phyloP scores from a whole-genome alignment of 1,284 basidiomycete species.

The Cyathus pygmaeus region DNA sequence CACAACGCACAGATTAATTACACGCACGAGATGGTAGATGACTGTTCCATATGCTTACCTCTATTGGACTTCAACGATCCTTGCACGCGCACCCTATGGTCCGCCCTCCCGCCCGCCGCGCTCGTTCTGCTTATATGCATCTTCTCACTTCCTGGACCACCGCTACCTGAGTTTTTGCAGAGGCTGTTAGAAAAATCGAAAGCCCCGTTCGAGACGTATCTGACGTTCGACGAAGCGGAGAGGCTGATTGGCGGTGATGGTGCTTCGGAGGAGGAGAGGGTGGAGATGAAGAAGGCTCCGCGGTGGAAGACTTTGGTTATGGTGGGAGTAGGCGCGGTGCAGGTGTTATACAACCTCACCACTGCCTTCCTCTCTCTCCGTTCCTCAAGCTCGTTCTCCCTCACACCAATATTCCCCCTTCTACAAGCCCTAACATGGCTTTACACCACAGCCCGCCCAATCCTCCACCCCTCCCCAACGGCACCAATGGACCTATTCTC shows the following conservation, averaged over 20 bases:
- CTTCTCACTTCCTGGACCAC: slow-evolving; percentile 47
- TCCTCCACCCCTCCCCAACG: slow-evolving; percentile 50
- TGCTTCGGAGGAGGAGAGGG: slow-evolving; percentile 30
- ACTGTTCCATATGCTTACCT: no score
- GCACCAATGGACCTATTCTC: slow-evolving; percentile 64
- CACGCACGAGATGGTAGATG: no score
- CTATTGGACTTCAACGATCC: slow-evolving; percentile 57
- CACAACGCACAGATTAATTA: no score
- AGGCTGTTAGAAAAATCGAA: slow-evolving; percentile 39
- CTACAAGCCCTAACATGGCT: slow-evolving; percentile 64
- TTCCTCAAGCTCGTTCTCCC: slow-evolving; percentile 20
- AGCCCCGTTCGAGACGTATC: slow-evolving; percentile 55
- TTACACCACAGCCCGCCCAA: slow-evolving; percentile 37
- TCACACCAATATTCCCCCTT: slow-evolving; percentile 46
- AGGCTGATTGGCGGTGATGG: slow-evolving; percentile 45
- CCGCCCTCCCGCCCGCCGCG: slow-evolving; percentile 59
- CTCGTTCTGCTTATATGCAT: slow-evolving; percentile 59
- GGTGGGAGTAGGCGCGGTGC: slow-evolving; percentile 56
- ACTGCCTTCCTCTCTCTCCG: slow-evolving; percentile 53
- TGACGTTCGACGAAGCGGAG: slow-evolving; percentile 71
- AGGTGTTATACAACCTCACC: slow-evolving; percentile 62
- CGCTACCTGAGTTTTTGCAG: slow-evolving; percentile 42
- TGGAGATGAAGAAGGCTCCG: slow-evolving; percentile 37
- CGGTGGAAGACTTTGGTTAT: slow-evolving; percentile 69
- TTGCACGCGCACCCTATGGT: slow-evolving; percentile 69